A percentile compares a stretch with the other conserved stretches of the same genome.
Conservation (phyloP, 176 grass and related monocot species). For the Hordeum marinum region DNA sequence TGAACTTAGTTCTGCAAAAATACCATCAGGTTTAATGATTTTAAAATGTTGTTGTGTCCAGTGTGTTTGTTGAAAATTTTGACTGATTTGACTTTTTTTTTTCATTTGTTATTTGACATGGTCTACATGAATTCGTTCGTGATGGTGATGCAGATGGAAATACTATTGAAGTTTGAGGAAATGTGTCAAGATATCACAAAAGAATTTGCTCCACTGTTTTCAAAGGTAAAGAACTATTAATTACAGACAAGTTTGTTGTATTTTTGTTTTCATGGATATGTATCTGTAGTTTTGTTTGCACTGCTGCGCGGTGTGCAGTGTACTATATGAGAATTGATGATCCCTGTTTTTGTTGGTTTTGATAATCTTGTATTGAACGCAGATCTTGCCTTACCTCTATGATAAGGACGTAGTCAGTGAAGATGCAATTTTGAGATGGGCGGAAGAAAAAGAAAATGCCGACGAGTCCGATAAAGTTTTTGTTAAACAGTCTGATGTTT, state of each 20-base stretch:
- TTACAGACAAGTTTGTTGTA: not conserved
- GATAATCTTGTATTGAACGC: slow-evolving; percentile 16
- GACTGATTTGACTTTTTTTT: not conserved
- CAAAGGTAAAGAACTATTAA: slow-evolving; percentile 35
- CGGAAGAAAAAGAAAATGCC: slow-evolving; percentile 62
- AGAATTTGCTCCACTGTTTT: slow-evolving; percentile 69
- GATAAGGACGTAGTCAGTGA: slow-evolving; percentile 70
- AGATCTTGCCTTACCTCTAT: slow-evolving; percentile 67
- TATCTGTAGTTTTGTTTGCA: not conserved
- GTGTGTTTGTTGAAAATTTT: not conserved
- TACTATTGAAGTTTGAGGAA: slow-evolving; percentile 94
- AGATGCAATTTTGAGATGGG: slow-evolving; percentile 89
- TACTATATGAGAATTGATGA: not conserved
- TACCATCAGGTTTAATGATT: not conserved
- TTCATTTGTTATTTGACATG: not conserved
- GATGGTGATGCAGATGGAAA: slow-evolving; percentile 69
- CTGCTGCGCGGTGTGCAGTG: not conserved
- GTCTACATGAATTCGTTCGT: slow-evolving; percentile 12
- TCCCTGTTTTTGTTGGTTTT: slow-evolving; percentile 6
- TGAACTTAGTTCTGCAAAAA: slow-evolving; percentile 9
- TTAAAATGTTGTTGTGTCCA: not conserved
- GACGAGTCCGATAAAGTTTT: slow-evolving; percentile 91
- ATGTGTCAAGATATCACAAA: slow-evolving; percentile 80
- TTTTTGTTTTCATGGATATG: not conserved
- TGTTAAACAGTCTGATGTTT: slow-evolving; percentile 64